These are phyloP conservation scores for Adenanthera pavonina DNA, from an alignment of 306 rosid species.

Conservation along the genomic window DNA sequence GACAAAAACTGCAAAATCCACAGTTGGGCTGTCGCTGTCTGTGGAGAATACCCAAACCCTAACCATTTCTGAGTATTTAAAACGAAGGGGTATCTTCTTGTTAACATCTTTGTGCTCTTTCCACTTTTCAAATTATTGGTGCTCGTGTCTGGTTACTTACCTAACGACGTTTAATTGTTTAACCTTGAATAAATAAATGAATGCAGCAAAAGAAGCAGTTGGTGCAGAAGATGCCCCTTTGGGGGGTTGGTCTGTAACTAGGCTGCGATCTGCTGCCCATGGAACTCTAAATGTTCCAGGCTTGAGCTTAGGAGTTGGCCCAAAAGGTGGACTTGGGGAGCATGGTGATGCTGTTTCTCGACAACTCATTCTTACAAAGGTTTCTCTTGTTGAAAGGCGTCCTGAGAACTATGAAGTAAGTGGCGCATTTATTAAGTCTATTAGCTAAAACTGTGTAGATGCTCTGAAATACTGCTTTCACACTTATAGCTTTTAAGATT, in stretches of 20 bases:
- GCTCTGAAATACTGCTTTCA: neutral
- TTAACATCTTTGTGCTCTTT: conserved; percentile 32
- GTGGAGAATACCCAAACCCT: conserved; percentile 85
- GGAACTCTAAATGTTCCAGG: conserved; percentile 96
- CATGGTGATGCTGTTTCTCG: conserved; percentile 97
- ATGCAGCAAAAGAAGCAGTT: conserved; percentile 92
- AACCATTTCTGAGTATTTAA: conserved; percentile 72
- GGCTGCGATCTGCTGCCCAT: conserved; percentile 95
- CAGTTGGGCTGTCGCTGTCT: conserved; percentile 79
- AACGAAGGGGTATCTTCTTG: conserved; percentile 74
- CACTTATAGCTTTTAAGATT: conserved; percentile 15
- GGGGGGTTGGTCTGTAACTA: conserved; percentile 97
- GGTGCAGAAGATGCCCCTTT: conserved; percentile 98
- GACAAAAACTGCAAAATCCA: conserved; percentile 96
- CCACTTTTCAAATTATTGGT: conserved; percentile 18
- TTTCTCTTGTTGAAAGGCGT: conserved; percentile 96
- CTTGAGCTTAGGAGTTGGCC: conserved; percentile 92
- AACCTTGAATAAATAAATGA: conserved; percentile 31
- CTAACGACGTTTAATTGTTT: conserved; percentile 15
- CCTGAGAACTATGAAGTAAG: conserved; percentile 99
- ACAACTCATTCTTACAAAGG: conserved; percentile 95
- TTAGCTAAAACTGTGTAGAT: conserved; percentile 5
- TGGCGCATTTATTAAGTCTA: conserved; percentile 51
- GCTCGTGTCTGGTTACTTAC: conserved; percentile 20
- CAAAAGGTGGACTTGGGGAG: conserved; percentile 98